A percentile compares a stretch with the other conserved stretches of the same genome.
phyloP scores from a whole-genome alignment of 2,329 filamentous ascomycete genomes.

The Alternaria atra region DNA sequence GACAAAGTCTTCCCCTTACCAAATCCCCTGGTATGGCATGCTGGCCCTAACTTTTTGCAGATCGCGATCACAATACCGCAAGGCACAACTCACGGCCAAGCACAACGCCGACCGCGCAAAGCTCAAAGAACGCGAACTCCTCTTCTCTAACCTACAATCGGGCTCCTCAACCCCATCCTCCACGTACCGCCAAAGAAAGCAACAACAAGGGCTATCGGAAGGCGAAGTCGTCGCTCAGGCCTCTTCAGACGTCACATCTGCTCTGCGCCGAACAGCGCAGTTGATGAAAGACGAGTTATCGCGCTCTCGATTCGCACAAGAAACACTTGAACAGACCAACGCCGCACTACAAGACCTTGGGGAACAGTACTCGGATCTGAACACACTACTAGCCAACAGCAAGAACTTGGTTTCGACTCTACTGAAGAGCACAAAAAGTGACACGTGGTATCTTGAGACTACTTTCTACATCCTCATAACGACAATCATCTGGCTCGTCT shows the following conservation, averaged over 20 bases:
- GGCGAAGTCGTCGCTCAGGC: conserved; percentile 78
- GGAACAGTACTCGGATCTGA: conserved; percentile 82
- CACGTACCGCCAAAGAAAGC: conserved; percentile 48
- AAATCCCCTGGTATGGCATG: no score
- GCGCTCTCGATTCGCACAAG: conserved; percentile 87
- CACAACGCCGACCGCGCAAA: conserved; percentile 77
- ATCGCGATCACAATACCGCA: conserved; percentile 75
- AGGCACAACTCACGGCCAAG: conserved; percentile 82
- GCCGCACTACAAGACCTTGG: conserved; percentile 81
- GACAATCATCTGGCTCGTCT: conserved; percentile 86
- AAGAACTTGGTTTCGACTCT: conserved; percentile 79
- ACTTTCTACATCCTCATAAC: conserved; percentile 81
- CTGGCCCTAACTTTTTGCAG: conserved; percentile 44
- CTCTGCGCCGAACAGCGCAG: conserved; percentile 84
- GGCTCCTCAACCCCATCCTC: conserved; percentile 47
- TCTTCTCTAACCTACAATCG: conserved; percentile 72
- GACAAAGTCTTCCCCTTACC: background rate
- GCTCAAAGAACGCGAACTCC: conserved; percentile 76
- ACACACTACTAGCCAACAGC: conserved; percentile 77
- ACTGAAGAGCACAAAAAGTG: conserved; percentile 88
- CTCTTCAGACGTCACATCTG: conserved; percentile 82
- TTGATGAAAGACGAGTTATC: conserved; percentile 86
- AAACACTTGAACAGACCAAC: conserved; percentile 85
- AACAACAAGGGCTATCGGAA: conserved; percentile 66
- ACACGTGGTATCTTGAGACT: conserved; percentile 97